These are phyloP conservation scores for Yamadazyma phyllophila DNA, from an alignment of 805 yeast genomes.

Conservation along the genomic window DNA sequence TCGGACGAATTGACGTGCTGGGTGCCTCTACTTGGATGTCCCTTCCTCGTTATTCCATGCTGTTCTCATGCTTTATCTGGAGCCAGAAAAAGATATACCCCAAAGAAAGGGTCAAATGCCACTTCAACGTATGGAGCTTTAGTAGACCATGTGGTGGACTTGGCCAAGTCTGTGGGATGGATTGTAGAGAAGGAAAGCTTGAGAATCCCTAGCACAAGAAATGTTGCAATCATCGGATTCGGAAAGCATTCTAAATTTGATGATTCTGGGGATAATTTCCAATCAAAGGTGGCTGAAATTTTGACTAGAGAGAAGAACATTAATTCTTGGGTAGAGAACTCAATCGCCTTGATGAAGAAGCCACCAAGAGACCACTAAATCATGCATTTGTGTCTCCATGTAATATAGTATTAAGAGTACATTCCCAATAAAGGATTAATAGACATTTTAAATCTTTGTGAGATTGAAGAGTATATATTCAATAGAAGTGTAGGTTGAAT, in stretches of 20 bases:
- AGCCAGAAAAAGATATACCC: slow-evolving; percentile 62
- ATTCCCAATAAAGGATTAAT: no score
- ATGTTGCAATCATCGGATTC: slow-evolving; percentile 82
- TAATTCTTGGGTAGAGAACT: slow-evolving; percentile 83
- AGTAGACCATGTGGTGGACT: slow-evolving; percentile 77
- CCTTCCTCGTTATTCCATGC: slow-evolving; percentile 91
- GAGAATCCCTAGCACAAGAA: slow-evolving; percentile 91
- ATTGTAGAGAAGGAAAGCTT: slow-evolving; percentile 78
- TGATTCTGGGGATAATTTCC: slow-evolving; percentile 31
- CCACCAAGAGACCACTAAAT: slow-evolving; percentile 68
- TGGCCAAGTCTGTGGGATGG: slow-evolving; percentile 79
- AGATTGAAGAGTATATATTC: no score
- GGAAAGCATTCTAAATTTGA: slow-evolving; percentile 20
- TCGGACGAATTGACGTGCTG: slow-evolving; percentile 94
- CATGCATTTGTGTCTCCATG: neutral
- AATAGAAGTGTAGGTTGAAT: no score
- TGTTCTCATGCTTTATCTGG: slow-evolving; percentile 90
- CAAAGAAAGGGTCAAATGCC: slow-evolving; percentile 24
- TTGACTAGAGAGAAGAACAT: slow-evolving; percentile 83
- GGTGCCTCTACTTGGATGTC: slow-evolving; percentile 85
- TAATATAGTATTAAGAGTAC: neutral
- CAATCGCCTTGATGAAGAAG: slow-evolving; percentile 66
- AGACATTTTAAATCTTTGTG: no score
- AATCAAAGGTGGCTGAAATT: slow-evolving; percentile 53
- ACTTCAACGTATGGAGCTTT: slow-evolving; percentile 77